phyloP scores from a whole-genome alignment of 140 eudicot species.

The Anethum foeniculum region DNA sequence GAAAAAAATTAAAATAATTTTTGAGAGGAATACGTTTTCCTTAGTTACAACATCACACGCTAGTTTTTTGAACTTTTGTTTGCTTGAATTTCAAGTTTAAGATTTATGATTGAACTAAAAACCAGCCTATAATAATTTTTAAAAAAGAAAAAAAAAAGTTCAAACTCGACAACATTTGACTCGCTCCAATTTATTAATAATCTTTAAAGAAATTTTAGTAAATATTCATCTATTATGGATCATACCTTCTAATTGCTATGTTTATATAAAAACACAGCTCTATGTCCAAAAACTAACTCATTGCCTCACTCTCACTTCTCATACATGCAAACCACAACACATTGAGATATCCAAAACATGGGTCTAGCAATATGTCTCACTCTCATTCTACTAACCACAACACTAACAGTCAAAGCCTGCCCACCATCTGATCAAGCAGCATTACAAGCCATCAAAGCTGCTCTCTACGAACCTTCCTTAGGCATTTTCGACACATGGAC shows the following conservation, averaged over 20 bases:
- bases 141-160: too few relatives aligned
- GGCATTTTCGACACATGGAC: slow-evolving; percentile 74
- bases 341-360: neutral
- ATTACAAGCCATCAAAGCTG: slow-evolving; percentile 38
- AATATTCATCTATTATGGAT: neutral
- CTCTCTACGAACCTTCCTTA: slow-evolving; percentile 55
- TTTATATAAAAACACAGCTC: neutral
- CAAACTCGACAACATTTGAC: too few relatives aligned
- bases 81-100: too few relatives aligned
- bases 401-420: slow-evolving; percentile 42
- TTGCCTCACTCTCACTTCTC: neutral
- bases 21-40: too few relatives aligned
- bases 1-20: too few relatives aligned
- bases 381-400: neutral
- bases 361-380: neutral
- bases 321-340: neutral
- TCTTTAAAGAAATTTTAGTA: too few relatives aligned
- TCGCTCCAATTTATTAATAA: too few relatives aligned
- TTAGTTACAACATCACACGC: too few relatives aligned
- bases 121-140: too few relatives aligned
- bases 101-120: too few relatives aligned
- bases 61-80: too few relatives aligned
- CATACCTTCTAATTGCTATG: neutral
- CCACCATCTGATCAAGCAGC: slow-evolving; percentile 73
- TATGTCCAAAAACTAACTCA: neutral